Conservation (phyloP, 1,284 basidiomycete species). For the Phaffia rhodozyma region DNA sequence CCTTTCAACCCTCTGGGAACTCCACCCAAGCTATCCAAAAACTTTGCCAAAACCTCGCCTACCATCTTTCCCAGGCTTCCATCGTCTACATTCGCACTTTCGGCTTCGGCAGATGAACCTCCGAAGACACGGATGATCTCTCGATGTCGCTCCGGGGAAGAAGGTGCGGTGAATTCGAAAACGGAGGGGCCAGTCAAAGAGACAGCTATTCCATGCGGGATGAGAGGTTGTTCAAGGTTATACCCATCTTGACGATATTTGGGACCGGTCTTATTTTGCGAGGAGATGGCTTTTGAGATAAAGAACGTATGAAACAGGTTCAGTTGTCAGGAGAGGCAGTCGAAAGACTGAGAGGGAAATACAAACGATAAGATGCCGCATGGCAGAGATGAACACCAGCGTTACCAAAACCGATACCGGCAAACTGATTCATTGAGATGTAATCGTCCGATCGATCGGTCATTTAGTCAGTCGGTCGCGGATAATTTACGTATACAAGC, state of each 20-base stretch:
- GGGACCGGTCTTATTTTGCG: slow-evolving; percentile 84
- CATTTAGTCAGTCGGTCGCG: background rate
- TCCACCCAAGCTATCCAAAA: slow-evolving; percentile 66
- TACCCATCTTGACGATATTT: slow-evolving; percentile 62
- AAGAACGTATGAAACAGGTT: slow-evolving; percentile 28
- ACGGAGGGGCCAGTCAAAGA: slow-evolving; percentile 80
- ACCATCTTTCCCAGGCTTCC: slow-evolving; percentile 66
- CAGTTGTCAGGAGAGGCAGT: slow-evolving; percentile 5
- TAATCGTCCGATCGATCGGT: no score
- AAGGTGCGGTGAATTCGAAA: slow-evolving; percentile 87
- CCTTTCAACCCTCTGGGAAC: slow-evolving; percentile 79
- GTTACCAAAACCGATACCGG: slow-evolving; percentile 92
- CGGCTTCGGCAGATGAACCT: slow-evolving; percentile 51
- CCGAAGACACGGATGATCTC: slow-evolving; percentile 49
- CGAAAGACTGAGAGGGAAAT: slow-evolving; percentile 16
- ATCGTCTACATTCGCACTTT: slow-evolving; percentile 64
- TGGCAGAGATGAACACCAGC: slow-evolving; percentile 84
- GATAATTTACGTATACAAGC: background rate
- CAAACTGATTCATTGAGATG: slow-evolving; percentile 29
- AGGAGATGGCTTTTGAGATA: slow-evolving; percentile 50
- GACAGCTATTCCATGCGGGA: slow-evolving; percentile 82
- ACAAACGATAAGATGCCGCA: slow-evolving; percentile 33
- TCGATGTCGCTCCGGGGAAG: slow-evolving; percentile 58
- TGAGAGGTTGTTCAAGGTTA: slow-evolving; percentile 71
- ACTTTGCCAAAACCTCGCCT: slow-evolving; percentile 79